These are phyloP conservation scores for Fusarium longipes DNA, from an alignment of 2,329 filamentous ascomycete genomes.

Conservation along the genomic window DNA sequence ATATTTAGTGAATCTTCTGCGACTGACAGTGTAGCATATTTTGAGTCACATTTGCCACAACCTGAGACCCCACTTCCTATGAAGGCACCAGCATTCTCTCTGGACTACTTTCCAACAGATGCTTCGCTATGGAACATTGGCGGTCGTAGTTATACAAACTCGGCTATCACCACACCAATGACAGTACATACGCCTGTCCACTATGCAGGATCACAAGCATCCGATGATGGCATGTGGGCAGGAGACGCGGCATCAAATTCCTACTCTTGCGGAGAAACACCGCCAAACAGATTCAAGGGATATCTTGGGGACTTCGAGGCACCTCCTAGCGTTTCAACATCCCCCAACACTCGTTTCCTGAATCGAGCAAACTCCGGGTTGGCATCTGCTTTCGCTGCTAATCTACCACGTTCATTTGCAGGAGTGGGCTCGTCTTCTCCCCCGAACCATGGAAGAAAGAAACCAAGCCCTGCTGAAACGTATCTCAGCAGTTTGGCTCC, in stretches of 20 bases:
- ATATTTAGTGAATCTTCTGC: conserved; percentile 72
- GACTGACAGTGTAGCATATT: conserved; percentile 67
- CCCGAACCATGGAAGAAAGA: conserved; percentile 60
- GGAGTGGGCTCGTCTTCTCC: conserved; percentile 57
- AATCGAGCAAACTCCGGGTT: conserved; percentile 66
- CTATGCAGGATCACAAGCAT: conserved; percentile 67
- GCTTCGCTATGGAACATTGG: conserved; percentile 64
- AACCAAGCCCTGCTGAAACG: conserved; percentile 70
- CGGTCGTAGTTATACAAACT: conserved; percentile 64
- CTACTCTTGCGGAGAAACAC: conserved; percentile 71
- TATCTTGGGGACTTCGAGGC: conserved; percentile 58
- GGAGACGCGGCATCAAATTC: conserved; percentile 67
- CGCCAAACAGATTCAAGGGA: conserved; percentile 63
- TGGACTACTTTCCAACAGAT: conserved; percentile 74
- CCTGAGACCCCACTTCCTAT: conserved; percentile 72
- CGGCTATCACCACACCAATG: conserved; percentile 67
- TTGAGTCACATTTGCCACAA: conserved; percentile 66
- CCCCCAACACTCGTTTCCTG: conserved; percentile 65
- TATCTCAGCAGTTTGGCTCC: conserved; percentile 67
- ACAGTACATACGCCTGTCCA: conserved; percentile 66
- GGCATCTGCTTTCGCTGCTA: conserved; percentile 66
- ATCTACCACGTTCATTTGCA: conserved; percentile 61
- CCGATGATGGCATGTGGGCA: conserved; percentile 64
- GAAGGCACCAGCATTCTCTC: conserved; percentile 73
- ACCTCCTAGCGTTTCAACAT: conserved; percentile 68